Evolutionary conservation across 83 land plant genomes (phyloP).

Genomic region (Picea abies): DNA sequence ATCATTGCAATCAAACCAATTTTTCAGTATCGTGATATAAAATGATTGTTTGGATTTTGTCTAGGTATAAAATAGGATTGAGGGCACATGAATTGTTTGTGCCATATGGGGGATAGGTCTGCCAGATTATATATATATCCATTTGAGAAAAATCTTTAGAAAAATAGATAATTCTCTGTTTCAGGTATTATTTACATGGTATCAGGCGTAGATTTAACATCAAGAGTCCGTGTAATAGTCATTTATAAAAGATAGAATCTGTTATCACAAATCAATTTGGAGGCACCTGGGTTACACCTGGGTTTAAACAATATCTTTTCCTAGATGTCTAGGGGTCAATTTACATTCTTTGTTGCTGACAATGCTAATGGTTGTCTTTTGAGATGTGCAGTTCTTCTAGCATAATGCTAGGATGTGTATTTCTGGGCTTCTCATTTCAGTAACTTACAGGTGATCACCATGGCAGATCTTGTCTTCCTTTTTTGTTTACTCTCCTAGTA

Average conservation of each 20-base stretch:
- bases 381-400: constrained; percentile 15
- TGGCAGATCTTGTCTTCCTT: background rate
- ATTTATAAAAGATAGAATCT: background rate
- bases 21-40: constrained; percentile 9
- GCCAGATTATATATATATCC: constrained; percentile 6
- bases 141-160: constrained; percentile 7
- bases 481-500: background rate
- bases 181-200: background rate
- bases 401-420: constrained; percentile 15
- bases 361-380: constrained; percentile 11
- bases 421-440: constrained; percentile 15
- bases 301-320: background rate
- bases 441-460: constrained; percentile 6
- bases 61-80: background rate
- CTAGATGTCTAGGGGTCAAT: constrained; percentile 4
- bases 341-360: constrained; percentile 9
- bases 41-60: constrained; percentile 2
- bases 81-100: constrained; percentile 11
- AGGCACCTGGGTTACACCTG: background rate
- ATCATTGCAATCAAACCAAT: constrained; percentile 17
- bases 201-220: constrained; percentile 6
- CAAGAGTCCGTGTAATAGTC: constrained; percentile 6
- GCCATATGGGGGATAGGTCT: constrained; percentile 11
- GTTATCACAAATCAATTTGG: background rate
- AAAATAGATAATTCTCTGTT: background rate